These are phyloP conservation scores for Dissoconium aciculare DNA, from an alignment of 2,329 filamentous ascomycete species.

Conservation along the genomic window DNA sequence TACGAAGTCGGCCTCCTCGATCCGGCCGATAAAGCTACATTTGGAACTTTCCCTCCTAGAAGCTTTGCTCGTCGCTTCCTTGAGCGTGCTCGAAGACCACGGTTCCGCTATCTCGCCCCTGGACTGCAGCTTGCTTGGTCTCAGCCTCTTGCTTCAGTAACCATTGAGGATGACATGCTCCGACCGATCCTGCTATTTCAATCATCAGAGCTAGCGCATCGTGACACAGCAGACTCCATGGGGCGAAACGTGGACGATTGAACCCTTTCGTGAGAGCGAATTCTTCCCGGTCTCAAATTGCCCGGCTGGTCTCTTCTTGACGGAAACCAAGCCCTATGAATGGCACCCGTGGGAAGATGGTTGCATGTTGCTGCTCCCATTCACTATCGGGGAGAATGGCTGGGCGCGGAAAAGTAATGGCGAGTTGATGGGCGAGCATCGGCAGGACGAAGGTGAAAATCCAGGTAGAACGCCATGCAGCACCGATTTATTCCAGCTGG, in stretches of 20 bases:
- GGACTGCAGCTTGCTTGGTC: constrained; percentile 3
- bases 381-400: neutral
- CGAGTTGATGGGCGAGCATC: neutral
- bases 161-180: neutral
- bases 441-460: no score
- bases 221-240: no score
- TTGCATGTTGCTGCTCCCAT: neutral
- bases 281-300: no score
- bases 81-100: constrained; percentile 3
- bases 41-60: constrained; percentile 2
- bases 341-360: no score
- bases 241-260: no score
- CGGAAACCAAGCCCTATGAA: no score
- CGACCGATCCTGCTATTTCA: neutral
- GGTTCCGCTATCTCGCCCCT: constrained; percentile 7
- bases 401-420: neutral
- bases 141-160: neutral
- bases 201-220: neutral
- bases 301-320: no score
- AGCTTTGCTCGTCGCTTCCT: constrained; percentile 7
- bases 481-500: no score
- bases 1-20: no score
- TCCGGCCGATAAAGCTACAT: no score
- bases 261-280: no score
- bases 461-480: no score